Evolutionary conservation across 2,329 filamentous ascomycete species (phyloP).

Genomic region (Diplodia scrobiculata): DNA sequence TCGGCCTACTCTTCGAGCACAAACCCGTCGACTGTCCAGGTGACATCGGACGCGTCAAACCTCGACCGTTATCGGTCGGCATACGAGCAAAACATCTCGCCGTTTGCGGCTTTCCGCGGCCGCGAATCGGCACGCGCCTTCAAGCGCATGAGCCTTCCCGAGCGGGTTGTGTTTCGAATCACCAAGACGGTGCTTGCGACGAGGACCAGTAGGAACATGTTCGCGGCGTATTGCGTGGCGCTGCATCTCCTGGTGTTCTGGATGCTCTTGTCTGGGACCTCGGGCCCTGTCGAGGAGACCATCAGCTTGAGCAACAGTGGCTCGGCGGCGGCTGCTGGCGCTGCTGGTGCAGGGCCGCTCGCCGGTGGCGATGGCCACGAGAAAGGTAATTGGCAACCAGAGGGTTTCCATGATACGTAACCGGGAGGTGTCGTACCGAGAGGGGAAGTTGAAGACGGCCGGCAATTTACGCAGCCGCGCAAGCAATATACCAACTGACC

Average conservation of each 20-base stretch:
- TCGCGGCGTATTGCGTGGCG: slow-evolving; percentile 86
- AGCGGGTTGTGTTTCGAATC: slow-evolving; percentile 85
- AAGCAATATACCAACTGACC: slow-evolving; percentile 4
- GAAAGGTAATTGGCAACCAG: slow-evolving; percentile 42
- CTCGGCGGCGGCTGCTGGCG: slow-evolving; percentile 35
- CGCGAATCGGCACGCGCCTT: slow-evolving; percentile 88
- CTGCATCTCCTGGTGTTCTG: slow-evolving; percentile 86
- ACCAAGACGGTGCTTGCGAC: slow-evolving; percentile 90
- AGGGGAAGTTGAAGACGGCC: slow-evolving; percentile 15
- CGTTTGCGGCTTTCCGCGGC: slow-evolving; percentile 94
- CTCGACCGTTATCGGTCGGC: slow-evolving; percentile 85
- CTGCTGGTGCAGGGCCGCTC: slow-evolving; percentile 39
- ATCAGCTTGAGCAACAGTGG: slow-evolving; percentile 34
- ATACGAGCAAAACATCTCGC: slow-evolving; percentile 93
- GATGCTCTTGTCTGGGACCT: slow-evolving; percentile 81
- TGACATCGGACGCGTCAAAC: slow-evolving; percentile 63
- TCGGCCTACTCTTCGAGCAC: slow-evolving; percentile 62
- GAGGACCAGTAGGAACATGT: slow-evolving; percentile 86
- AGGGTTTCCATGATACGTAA: slow-evolving; percentile 40
- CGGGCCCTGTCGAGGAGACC: slow-evolving; percentile 65
- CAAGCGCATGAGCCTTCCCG: slow-evolving; percentile 88
- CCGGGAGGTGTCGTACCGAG: slow-evolving; percentile 1
- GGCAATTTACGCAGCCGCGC: slow-evolving; percentile 23
- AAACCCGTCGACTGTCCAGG: slow-evolving; percentile 70
- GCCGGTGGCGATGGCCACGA: slow-evolving; percentile 33